phyloP scores from a whole-genome alignment of 2,329 filamentous ascomycete species.

The Knufia fluminis region DNA sequence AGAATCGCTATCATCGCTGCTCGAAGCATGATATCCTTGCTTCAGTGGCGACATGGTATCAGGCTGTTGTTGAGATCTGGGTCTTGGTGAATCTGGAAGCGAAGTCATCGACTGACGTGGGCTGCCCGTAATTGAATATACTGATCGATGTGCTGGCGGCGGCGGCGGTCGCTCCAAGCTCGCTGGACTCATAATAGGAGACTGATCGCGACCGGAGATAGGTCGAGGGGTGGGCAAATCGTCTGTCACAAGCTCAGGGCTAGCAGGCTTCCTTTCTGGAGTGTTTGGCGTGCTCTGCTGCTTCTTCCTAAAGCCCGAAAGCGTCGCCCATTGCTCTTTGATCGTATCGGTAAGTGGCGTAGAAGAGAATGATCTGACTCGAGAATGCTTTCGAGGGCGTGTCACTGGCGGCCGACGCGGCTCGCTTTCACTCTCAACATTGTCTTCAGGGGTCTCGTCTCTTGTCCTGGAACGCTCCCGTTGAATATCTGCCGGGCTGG shows the following conservation, averaged over 20 bases:
- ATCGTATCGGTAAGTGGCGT: constrained; percentile 13
- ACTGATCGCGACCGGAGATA: neutral
- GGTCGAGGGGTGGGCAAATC: constrained; percentile 13
- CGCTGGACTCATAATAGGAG: neutral
- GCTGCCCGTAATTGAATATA: constrained; percentile 32
- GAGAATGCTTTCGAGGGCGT: constrained; percentile 9
- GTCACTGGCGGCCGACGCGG: neutral
- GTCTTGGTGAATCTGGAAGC: constrained; percentile 30
- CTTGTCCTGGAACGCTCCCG: neutral
- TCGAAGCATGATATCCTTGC: constrained; percentile 90
- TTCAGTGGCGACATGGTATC: constrained; percentile 69
- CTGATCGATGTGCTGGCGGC: constrained; percentile 39
- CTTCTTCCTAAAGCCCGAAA: constrained; percentile 8
- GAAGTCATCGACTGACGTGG: constrained; percentile 25
- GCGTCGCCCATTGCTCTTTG: constrained; percentile 12
- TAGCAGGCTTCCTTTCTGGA: constrained; percentile 5
- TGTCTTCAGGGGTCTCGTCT: neutral
- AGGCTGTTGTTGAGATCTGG: constrained; percentile 30
- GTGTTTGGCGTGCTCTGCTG: neutral
- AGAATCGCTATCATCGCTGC: constrained; percentile 48
- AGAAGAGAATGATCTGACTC: constrained; percentile 6
- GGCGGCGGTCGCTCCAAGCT: constrained; percentile 26
- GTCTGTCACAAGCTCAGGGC: constrained; percentile 14
- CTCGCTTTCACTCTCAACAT: neutral
- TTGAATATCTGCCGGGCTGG: neutral